Base-by-base conservation (phyloP, 2,329 filamentous ascomycete genomes). In the Aspergillus ibericus region DNA sequence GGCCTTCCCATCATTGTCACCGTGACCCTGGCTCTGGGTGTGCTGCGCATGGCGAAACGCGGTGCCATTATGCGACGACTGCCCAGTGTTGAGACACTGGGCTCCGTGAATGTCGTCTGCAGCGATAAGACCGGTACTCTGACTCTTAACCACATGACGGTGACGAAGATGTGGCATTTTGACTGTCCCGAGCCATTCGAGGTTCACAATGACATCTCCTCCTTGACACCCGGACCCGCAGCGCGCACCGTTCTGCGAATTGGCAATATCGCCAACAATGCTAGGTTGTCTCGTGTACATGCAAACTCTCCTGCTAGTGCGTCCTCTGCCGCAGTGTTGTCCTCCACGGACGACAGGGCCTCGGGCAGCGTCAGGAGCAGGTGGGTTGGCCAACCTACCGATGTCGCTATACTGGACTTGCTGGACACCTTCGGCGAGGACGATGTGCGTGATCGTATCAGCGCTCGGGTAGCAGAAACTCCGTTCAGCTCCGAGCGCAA, bases 91-190 rank as follows among this genome's bases (percentile, higher is more conserved):
- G 95, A 99, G 75, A 99, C 95, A 0, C 80, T 99, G 5, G 96
- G 96, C 8, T 97, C 93, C n/a, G 95, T 99, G 59, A 99, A 98
- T 69, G 93, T 99, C n/a, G 92, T 99, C 6, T 99, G 96, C 79
- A 97, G 92, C 66, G 95, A 99, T 81, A 99, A 99, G 79, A 99
- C 95, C 44, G 92, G 93, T 32, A 99, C 95, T 1, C 80, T 99
- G 60, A 99, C 95, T 0, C 92, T 93, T 72, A 99, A 98, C 72
- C 95, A 99, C 72, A 98, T 99, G 95, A 96, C 95, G 0, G 92
- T 92, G 0, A 93, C 92, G 15, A 96, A 95, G 71, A 88, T 99
- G 81, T 99, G 95, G 95, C 91, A 93, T 72, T 96, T 96, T 74
- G 91, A 92, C 63, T 83, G 85, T 44, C 65, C 76, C 5, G 73